Conservation (phyloP, 371 early-diverging fungal species). For the Syncephalis plumigaleata region DNA sequence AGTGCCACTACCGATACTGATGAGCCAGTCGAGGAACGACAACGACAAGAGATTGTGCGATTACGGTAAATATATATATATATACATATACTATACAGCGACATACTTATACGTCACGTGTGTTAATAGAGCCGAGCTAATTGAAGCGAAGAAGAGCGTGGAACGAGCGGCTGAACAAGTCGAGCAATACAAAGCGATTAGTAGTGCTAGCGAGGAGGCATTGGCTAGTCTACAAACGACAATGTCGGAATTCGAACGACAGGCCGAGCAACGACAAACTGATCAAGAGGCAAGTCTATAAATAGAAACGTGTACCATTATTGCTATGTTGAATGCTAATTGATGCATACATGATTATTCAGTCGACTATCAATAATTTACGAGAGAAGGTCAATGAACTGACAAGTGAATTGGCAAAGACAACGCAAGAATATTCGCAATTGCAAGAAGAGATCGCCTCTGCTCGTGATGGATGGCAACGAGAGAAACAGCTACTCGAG, state of each 20-base stretch:
- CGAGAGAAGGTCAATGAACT: conserved; percentile 13
- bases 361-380: conserved; percentile 4
- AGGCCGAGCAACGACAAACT: conserved; percentile 13
- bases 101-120: no score
- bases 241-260: conserved; percentile 21
- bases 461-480: conserved; percentile 17
- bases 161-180: conserved; percentile 18
- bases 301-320: no score
- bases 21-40: conserved; percentile 12
- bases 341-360: no score
- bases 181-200: conserved; percentile 29
- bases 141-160: conserved; percentile 14
- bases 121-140: conserved; percentile 7
- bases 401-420: conserved; percentile 17
- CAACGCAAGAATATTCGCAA: conserved; percentile 18
- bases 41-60: conserved; percentile 10
- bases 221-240: conserved; percentile 21
- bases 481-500: conserved; percentile 15
- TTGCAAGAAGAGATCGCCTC: conserved; percentile 22
- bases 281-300: conserved; percentile 5
- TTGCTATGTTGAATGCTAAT: no score
- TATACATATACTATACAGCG: no score
- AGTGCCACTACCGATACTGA: conserved; percentile 6
- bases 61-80: conserved; percentile 3
- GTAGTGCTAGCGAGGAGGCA: conserved; percentile 20